A percentile compares a stretch with the other conserved stretches of the same genome.
Evolutionary conservation across 148 eudicot species (phyloP).

Genomic region (Nyssa sinensis): DNA sequence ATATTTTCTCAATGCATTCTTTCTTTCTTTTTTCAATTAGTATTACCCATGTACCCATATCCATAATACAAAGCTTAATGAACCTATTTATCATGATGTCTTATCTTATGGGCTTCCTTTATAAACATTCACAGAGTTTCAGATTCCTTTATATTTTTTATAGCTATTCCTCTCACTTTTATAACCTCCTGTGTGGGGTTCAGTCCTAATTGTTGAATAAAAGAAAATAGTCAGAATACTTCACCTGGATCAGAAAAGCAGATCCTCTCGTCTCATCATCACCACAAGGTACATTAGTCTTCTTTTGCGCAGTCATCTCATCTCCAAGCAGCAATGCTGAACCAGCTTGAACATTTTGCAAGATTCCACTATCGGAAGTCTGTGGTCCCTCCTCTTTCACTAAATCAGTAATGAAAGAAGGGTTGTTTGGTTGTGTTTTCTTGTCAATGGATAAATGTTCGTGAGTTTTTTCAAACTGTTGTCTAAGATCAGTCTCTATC

Average conservation of each 20-base stretch:
- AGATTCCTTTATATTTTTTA: too few relatives aligned
- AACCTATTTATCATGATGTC: not conserved
- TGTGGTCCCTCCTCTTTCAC: slow-evolving; percentile 20
- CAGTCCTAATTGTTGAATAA: slow-evolving; percentile 3
- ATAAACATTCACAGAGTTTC: not conserved
- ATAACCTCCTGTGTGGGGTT: too few relatives aligned
- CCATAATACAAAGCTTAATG: too few relatives aligned
- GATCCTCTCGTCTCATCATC: slow-evolving; percentile 64
- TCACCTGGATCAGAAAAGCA: slow-evolving; percentile 77
- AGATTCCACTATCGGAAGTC: slow-evolving; percentile 19
- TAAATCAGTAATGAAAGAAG: slow-evolving; percentile 9
- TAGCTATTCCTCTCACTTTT: not conserved
- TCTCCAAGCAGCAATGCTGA: slow-evolving; percentile 18
- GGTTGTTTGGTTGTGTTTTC: slow-evolving; percentile 15
- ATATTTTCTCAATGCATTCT: not conserved
- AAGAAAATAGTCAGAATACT: slow-evolving; percentile 5
- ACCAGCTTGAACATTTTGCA: slow-evolving; percentile 15
- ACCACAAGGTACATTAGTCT: slow-evolving; percentile 32
- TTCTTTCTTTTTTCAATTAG: too few relatives aligned
- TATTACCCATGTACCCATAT: too few relatives aligned
- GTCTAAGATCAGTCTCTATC: slow-evolving; percentile 30
- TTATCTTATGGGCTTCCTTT: not conserved
- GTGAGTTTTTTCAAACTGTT: slow-evolving; percentile 15
- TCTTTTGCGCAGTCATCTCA: slow-evolving; percentile 24
- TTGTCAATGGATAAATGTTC: slow-evolving; percentile 13